Base-by-base conservation (phyloP, 352 stramenopile species). In the Globisporangium ultimum region DNA sequence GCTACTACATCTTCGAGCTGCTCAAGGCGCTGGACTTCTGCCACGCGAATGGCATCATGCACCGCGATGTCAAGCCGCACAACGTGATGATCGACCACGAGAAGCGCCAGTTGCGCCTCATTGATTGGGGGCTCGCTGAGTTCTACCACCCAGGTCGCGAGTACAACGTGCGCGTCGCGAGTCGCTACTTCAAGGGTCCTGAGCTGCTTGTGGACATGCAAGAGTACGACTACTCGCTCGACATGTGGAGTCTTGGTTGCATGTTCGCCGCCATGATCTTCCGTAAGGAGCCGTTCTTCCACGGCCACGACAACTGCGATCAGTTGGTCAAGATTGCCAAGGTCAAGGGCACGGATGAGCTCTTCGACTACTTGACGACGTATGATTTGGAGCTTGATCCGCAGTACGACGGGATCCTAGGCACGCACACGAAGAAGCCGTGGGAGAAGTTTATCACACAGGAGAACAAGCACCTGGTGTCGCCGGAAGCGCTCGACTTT, bases 201-300 rank as follows among this genome's bases (percentile, higher is more conserved):
- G 97, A 99, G 74, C 75, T 99, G 11, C 78, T 99, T 20, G 97
- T 99, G 36, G 97, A 99, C 74, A 93, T 99, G 72, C 97, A 99
- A 67, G 97, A 99, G 69, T 99, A 99, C 71, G 97, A 99, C 81
- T n/a, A n/a, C n/a, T n/a, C n/a, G n/a, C n/a, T n/a, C n/a, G n/a
- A n/a, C n/a, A n/a, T n/a, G n/a, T n/a, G 97, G 96, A 96, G 83
- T 55, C 75, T 99, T 13, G 97, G 97, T 18, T 99, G 97, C 63
- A 99, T 99, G 93, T 98, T 99, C 69, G 96, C 95, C n/a, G 93
- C 95, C n/a, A 99, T 99, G 97, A 98, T 99, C 69, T 99, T 99
- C 79, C 87, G 96, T 63, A 99, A 99, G 72, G 97, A 99, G 70
- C 97, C 97, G 8, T 99, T 99, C 71, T 99, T 99, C 78, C 96